Conservation (phyloP, 1,284 basidiomycete genomes). For the Irpex sp. region DNA sequence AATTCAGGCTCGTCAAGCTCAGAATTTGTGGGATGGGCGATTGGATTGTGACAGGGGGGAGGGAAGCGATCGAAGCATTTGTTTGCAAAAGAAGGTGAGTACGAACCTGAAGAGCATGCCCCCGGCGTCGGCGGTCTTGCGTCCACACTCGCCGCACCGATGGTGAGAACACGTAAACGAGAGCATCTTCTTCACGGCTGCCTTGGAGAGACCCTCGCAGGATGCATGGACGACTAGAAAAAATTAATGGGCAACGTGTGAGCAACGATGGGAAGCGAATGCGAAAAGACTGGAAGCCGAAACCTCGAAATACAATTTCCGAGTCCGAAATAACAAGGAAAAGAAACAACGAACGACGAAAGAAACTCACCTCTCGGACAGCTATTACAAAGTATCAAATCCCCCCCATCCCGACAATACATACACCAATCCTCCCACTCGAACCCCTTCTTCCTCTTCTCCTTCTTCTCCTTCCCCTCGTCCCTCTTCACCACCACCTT, state of each 20-base stretch:
- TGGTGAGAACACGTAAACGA: slow-evolving; percentile 46
- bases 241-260: not conserved
- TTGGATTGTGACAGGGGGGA: too few relatives aligned
- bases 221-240: slow-evolving; percentile 46
- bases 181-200: slow-evolving; percentile 23
- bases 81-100: not conserved
- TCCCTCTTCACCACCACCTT: slow-evolving; percentile 31
- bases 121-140: slow-evolving; percentile 14
- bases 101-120: slow-evolving; percentile 23
- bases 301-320: not conserved
- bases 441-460: slow-evolving; percentile 27
- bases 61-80: too few relatives aligned
- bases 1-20: too few relatives aligned
- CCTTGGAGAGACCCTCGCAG: slow-evolving; percentile 37
- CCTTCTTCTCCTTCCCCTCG: slow-evolving; percentile 24
- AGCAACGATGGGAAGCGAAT: not conserved
- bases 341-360: not conserved
- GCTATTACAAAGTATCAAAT: slow-evolving; percentile 40
- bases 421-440: slow-evolving; percentile 56
- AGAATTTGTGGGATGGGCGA: too few relatives aligned
- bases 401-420: slow-evolving; percentile 55
- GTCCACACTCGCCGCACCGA: slow-evolving; percentile 30
- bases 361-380: slow-evolving; percentile 49
- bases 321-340: not conserved
- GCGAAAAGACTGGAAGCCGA: not conserved